Base-by-base conservation (phyloP, 2,329 filamentous ascomycete genomes). In the Claviceps paspali region DNA sequence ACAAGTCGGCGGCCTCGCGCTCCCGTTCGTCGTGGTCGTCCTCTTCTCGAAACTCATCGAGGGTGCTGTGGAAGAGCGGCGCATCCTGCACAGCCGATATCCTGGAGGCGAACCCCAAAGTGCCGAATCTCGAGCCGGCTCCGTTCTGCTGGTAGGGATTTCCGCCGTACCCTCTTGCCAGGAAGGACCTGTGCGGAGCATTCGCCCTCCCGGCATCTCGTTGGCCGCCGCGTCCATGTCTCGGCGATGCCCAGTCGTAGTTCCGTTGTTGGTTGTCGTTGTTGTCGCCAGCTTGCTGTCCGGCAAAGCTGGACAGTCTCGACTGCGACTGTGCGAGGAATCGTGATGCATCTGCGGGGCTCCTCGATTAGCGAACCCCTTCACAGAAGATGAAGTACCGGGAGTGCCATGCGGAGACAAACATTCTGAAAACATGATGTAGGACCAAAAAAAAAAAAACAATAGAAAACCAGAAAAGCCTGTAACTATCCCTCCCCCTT, bases 241-340 rank as follows among this genome's bases (percentile, higher is more conserved):
- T 51, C n/a, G 55, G 54, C 29, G 56, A 46, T 3, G 39, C 12
- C 52, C 55, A 56, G 47, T 60, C 57, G 42, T 47, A 38, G 41
- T 50, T 50, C 36, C 51, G 48, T 36, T 46, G 49, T 37, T 45
- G 45, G 28, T 44, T 41, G 23, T 48, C 50, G n/a, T n/a, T n/a
- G 33, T 57, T 61, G 43, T 60, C 62, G 44, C 63, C 74, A 42
- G 72, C 60, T 55, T 80, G 73, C 61, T n/a, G n/a, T n/a, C 66
- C 72, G 21, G 39, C 44, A 42, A 86, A 76, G 56, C 65, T 76
- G 47, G 81, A 84, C 51, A 96, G 68, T 45, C 85, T 80, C 43
- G 87, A 93, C 67, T 94, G 87, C 47, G 87, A 95, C 73, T 96
- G 91, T 43, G 87, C 84, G 51, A 98, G 76, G 59, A 98, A 98